phyloP scores from a whole-genome alignment of 2,329 filamentous ascomycete species.

The Alternaria novae-zelandiae region DNA sequence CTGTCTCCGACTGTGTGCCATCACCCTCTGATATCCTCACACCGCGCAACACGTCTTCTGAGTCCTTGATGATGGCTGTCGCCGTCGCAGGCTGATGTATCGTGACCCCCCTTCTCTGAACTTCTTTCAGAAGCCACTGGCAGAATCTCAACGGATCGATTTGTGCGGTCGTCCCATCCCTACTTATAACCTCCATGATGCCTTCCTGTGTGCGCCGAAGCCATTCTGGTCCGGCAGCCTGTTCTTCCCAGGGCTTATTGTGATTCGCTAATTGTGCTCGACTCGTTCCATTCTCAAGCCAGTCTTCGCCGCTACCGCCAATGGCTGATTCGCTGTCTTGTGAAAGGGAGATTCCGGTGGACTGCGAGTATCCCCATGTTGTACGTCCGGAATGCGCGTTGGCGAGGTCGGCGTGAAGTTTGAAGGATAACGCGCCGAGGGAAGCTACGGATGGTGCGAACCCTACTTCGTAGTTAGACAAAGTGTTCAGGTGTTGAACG shows the following conservation, averaged over 20 bases:
- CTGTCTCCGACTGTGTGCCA: conserved; percentile 1
- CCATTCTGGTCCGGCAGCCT: conserved; percentile 60
- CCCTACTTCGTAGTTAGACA: conserved; percentile 45
- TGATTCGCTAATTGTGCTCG: conserved; percentile 60
- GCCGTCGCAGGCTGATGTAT: conserved; percentile 70
- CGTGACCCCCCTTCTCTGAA: conserved; percentile 65
- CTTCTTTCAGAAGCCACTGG: conserved; percentile 67
- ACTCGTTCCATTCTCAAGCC: conserved; percentile 69
- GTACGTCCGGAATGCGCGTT: conserved; percentile 62
- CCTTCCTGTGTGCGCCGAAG: conserved; percentile 63
- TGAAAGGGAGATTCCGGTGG: conserved; percentile 63
- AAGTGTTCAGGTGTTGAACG: background rate
- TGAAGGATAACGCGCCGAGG: conserved; percentile 72
- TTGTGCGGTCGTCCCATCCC: conserved; percentile 67
- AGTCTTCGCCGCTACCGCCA: conserved; percentile 64
- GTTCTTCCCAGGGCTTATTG: conserved; percentile 35
- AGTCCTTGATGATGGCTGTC: conserved; percentile 60
- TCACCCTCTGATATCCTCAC: conserved; percentile 48
- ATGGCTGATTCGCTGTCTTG: conserved; percentile 53
- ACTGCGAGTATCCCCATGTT: conserved; percentile 66
- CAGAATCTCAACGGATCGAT: conserved; percentile 73
- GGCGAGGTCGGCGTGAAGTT: conserved; percentile 70
- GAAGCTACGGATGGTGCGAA: conserved; percentile 64
- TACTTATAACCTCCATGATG: conserved; percentile 66
- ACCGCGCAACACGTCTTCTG: conserved; percentile 58